These are phyloP conservation scores for Aquilaria yunnanensis DNA, from an alignment of 345 rosid species.

Conservation along the genomic window DNA sequence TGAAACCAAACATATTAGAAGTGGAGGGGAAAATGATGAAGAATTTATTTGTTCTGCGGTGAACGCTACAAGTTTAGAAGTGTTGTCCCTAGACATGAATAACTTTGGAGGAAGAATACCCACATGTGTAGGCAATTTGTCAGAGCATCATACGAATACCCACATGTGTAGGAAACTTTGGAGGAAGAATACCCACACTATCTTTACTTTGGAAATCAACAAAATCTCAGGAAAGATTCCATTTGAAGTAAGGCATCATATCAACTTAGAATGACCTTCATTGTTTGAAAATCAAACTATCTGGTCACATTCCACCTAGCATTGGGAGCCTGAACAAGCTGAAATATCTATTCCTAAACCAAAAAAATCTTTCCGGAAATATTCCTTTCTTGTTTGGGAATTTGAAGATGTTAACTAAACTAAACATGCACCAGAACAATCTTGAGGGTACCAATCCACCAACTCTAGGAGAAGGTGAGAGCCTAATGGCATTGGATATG, in stretches of 20 bases:
- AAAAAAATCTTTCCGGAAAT: background rate
- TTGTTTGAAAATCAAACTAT: too few relatives aligned
- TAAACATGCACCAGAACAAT: background rate
- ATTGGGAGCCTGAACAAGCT: too few relatives aligned
- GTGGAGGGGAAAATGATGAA: background rate
- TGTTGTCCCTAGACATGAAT: background rate
- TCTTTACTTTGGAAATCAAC: background rate
- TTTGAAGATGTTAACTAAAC: background rate
- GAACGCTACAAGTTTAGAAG: background rate
- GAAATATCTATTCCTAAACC: too few relatives aligned
- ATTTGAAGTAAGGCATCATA: slow-evolving; percentile 15
- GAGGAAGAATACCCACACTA: background rate
- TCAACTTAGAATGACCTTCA: too few relatives aligned
- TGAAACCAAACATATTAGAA: slow-evolving; percentile 1
- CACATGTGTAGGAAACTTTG: background rate
- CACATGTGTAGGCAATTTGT: background rate
- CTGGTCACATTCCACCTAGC: too few relatives aligned
- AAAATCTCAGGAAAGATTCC: background rate
- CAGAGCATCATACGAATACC: background rate
- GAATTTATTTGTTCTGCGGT: background rate
- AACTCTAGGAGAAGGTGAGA: background rate
- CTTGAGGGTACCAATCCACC: slow-evolving; percentile 6
- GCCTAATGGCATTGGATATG: background rate
- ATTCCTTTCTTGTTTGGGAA: slow-evolving; percentile 3
- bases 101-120: background rate